Base-by-base conservation (phyloP, 345 rosid species). In the Rhizophora mangle region DNA sequence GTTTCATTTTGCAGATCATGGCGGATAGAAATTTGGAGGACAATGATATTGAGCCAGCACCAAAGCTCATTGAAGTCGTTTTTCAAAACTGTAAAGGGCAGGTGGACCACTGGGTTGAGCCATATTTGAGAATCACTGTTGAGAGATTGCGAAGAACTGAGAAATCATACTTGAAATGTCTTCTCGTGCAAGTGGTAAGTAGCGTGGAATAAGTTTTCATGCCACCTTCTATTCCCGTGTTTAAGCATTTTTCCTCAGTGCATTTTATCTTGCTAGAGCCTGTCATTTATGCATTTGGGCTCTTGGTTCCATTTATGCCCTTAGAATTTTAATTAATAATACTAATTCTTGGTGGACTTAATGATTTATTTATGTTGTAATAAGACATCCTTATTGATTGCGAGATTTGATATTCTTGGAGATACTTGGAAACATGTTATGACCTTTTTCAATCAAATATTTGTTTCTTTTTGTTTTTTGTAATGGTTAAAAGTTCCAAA, bases 21-120 rank as follows among this genome's bases (percentile, higher is more conserved):
- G 78, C 88, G 6, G 97, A 96, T 75, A 77, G 75, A 79, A 92
- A 86, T 77, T 82, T 92, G 75, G 99, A 96, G 78, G 99, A 96
- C 72, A 78, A 78, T 75, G 98, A 92, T 72, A 85, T 92, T 76
- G 96, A 85, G 75, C 88, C 99, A 19, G 99, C 98, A 74, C 99
- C 99, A 74, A 96, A 96, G 84, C 95, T 96, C 69, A 89, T 96
- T 75, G 91, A 92, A 79, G 98, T 96, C 62, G 88, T 96, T 78
- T 89, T 96, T 73, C 99, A 96, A 84, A 92, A 96, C 75, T 90
- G 98, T 81, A 89, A 82, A 82, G 99, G 98, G 62, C 98, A 90
- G 78, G 98, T 96, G 80, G 99, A 96, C 84, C 98, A 84, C 4
- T 96, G 96, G 97, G 84, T 88, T 74, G 99, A 96, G 74, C 98